Conservation (phyloP, 202 grass and related monocot genomes). For the Schoenoplectus triqueter region DNA sequence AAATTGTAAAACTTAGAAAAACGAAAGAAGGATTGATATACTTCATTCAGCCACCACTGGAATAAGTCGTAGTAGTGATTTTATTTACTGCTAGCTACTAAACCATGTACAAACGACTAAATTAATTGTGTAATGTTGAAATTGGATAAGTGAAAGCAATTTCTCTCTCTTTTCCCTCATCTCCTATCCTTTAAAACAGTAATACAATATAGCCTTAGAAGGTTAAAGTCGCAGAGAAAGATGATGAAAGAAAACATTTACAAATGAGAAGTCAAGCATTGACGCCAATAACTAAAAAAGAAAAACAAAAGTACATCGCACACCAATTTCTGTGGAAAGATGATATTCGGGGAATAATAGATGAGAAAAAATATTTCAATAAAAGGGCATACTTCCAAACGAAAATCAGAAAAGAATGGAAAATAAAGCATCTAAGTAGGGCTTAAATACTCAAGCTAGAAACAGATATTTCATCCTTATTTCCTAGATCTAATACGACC, state of each 20-base stretch:
- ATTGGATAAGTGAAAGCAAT: not conserved
- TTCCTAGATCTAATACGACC: conserved; percentile 18
- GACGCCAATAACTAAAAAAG: conserved; percentile 26
- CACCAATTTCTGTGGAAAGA: not conserved
- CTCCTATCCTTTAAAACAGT: conserved; percentile 24
- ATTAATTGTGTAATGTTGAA: not conserved
- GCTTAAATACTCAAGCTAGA: conserved; percentile 25
- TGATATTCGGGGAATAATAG: not conserved
- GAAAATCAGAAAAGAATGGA: not conserved
- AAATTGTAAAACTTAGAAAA: not conserved
- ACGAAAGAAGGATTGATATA: not conserved
- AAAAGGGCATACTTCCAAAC: not conserved
- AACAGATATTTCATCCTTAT: not conserved
- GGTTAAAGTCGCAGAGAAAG: too few species aligned
- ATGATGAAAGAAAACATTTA: not conserved
- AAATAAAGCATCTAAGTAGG: not conserved
- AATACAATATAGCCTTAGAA: not conserved
- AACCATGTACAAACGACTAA: not conserved
- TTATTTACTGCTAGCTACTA: not conserved
- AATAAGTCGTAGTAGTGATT: not conserved
- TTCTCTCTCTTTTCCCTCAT: not conserved
- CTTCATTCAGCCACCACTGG: not conserved
- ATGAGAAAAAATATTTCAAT: not conserved
- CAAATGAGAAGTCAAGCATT: conserved; percentile 35
- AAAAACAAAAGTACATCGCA: not conserved